Evolutionary conservation across 202 grass and related monocot species (phyloP).

Genomic region (Panicum virgatum): DNA sequence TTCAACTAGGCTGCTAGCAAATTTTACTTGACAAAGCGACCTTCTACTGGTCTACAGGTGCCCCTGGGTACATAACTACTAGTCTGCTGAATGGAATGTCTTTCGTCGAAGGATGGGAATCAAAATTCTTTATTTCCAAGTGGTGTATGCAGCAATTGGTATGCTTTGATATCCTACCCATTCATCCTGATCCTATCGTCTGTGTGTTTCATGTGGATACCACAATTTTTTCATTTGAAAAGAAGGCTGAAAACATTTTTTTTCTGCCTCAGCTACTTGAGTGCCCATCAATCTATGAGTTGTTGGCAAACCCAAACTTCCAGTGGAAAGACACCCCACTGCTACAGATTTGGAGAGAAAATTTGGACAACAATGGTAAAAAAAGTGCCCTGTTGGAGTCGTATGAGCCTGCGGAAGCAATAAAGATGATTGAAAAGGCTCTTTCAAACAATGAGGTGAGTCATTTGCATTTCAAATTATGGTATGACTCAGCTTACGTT

Average conservation of each 20-base stretch:
- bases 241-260: conserved; percentile 24
- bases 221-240: conserved; percentile 24
- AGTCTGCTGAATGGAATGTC: conserved; percentile 93
- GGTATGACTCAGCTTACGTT: neutral
- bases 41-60: conserved; percentile 74
- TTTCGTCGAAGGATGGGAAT: conserved; percentile 94
- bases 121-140: conserved; percentile 90
- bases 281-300: conserved; percentile 97
- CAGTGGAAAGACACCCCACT: conserved; percentile 75
- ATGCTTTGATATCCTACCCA: conserved; percentile 29
- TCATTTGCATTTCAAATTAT: conserved; percentile 20
- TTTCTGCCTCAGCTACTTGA: conserved; percentile 78
- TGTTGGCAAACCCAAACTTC: conserved; percentile 68
- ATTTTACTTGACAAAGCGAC: conserved; percentile 28
- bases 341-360: conserved; percentile 89
- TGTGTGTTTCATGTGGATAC: conserved; percentile 12
- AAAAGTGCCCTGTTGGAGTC: conserved; percentile 72
- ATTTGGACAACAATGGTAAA: conserved; percentile 53
- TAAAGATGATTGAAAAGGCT: conserved; percentile 75
- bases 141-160: conserved; percentile 99
- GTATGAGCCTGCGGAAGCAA: conserved; percentile 74
- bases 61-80: conserved; percentile 89
- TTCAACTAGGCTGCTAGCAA: neutral
- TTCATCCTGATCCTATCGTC: conserved; percentile 6
- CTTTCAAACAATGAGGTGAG: conserved; percentile 82